These are phyloP conservation scores for Rutstroemia sydowiana DNA, from an alignment of 2,329 filamentous ascomycete species.

Conservation along the genomic window DNA sequence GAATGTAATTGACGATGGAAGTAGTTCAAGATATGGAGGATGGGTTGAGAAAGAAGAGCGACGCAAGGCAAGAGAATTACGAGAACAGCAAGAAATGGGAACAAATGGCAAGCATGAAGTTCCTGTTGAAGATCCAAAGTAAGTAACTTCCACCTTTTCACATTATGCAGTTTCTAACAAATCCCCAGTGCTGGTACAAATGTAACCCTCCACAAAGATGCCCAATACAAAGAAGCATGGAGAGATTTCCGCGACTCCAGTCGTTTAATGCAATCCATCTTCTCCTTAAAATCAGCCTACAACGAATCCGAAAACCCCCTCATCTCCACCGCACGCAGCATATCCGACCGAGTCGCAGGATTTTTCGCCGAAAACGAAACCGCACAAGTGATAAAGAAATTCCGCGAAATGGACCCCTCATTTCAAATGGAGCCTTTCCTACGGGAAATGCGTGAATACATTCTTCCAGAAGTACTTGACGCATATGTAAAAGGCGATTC, in stretches of 20 bases:
- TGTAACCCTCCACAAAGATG: slow-evolving; percentile 91
- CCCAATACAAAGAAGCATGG: slow-evolving; percentile 98
- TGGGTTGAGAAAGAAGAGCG: slow-evolving; percentile 97
- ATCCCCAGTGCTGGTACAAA: slow-evolving; percentile 79
- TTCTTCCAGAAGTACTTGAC: slow-evolving; percentile 91
- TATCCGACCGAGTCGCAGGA: slow-evolving; percentile 84
- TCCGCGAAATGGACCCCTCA: slow-evolving; percentile 87
- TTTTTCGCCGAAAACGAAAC: slow-evolving; percentile 99
- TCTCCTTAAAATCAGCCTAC: slow-evolving; percentile 78
- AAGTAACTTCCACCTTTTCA: slow-evolving; percentile 35
- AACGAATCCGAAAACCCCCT: slow-evolving; percentile 96
- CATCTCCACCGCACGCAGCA: slow-evolving; percentile 81
- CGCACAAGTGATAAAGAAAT: slow-evolving; percentile 94
- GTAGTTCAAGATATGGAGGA: slow-evolving; percentile 89
- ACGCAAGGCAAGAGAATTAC: slow-evolving; percentile 65
- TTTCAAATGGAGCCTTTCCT: slow-evolving; percentile 96
- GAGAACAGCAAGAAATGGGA: slow-evolving; percentile 54
- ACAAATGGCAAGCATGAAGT: slow-evolving; percentile 49
- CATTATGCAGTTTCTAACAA: slow-evolving; percentile 23
- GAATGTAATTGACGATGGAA: slow-evolving; percentile 93
- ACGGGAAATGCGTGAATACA: slow-evolving; percentile 93
- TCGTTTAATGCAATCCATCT: slow-evolving; percentile 80
- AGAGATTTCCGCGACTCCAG: slow-evolving; percentile 86
- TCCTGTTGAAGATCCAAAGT: slow-evolving; percentile 81
- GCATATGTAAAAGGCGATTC: slow-evolving; percentile 96